Percentiles rank a stretch among this genome's conserved stretches.
These are phyloP conservation scores for Colletotrichum godetiae DNA, from an alignment of 2,329 filamentous ascomycete species.

Conservation along the genomic window DNA sequence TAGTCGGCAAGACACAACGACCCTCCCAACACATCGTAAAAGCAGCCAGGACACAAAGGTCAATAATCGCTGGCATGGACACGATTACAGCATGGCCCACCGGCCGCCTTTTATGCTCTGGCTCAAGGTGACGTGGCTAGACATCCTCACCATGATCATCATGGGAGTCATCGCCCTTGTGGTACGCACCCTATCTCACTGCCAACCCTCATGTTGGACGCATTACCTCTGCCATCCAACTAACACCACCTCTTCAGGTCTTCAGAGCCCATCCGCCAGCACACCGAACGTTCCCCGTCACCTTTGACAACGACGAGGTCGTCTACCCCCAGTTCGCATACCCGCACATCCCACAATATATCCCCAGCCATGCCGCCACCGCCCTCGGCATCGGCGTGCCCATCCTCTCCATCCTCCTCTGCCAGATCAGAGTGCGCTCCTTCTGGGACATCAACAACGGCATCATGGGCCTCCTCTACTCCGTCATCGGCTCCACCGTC, in stretches of 20 bases:
- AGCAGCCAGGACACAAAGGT: constrained; percentile 22
- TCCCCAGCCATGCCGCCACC: constrained; percentile 78
- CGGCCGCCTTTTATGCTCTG: constrained; percentile 75
- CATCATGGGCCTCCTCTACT: constrained; percentile 75
- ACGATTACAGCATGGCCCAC: constrained; percentile 55
- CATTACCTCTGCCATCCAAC: constrained; percentile 41
- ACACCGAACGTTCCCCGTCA: constrained; percentile 75
- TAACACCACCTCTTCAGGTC: constrained; percentile 52
- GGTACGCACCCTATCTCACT: constrained; percentile 53
- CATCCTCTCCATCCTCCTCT: constrained; percentile 71
- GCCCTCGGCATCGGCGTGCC: constrained; percentile 74
- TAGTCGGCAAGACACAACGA: not conserved
- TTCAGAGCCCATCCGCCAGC: constrained; percentile 74
- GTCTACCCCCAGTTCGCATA: constrained; percentile 79
- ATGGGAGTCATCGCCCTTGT: constrained; percentile 77
- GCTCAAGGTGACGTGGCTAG: constrained; percentile 75
- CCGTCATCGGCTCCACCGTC: constrained; percentile 75
- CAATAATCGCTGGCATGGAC: constrained; percentile 14
- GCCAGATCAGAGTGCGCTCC: constrained; percentile 74
- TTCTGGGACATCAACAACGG: constrained; percentile 81
- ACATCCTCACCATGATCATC: constrained; percentile 74
- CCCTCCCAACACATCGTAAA: constrained; percentile 9
- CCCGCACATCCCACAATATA: constrained; percentile 75
- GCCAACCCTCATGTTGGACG: not conserved
- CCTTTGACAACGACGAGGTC: constrained; percentile 73